Conservation (phyloP, 257 asterid genomes). For the Fraxinus cuspidata region DNA sequence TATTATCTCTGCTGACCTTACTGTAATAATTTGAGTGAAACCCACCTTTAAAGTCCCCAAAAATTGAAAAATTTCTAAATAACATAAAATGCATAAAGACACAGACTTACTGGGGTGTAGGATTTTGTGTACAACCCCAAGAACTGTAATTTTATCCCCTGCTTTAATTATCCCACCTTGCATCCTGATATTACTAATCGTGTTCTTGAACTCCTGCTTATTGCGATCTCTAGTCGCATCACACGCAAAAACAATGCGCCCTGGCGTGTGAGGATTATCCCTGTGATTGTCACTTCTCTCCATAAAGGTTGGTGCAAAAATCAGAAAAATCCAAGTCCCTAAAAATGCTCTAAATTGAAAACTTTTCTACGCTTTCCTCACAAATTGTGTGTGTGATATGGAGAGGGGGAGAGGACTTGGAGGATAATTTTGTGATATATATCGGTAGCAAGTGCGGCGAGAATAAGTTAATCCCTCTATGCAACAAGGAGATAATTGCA, state of each 20-base stretch:
- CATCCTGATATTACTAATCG: slow-evolving; percentile 35
- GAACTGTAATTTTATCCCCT: slow-evolving; percentile 58
- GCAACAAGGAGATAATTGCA: slow-evolving; percentile 10
- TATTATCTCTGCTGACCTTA: too few species aligned
- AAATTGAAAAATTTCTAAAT: neutral
- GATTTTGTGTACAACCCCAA: slow-evolving; percentile 62
- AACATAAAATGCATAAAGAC: neutral
- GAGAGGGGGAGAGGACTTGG: neutral
- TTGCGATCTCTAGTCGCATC: slow-evolving; percentile 58
- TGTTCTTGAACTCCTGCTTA: slow-evolving; percentile 38
- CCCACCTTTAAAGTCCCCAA: neutral
- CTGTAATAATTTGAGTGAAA: too few species aligned
- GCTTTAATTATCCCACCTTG: slow-evolving; percentile 49
- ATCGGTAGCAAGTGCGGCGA: neutral
- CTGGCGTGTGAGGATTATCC: slow-evolving; percentile 39
- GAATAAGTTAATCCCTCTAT: slow-evolving; percentile 16
- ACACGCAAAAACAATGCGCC: slow-evolving; percentile 52
- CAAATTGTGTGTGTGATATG: neutral
- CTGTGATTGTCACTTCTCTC: slow-evolving; percentile 31
- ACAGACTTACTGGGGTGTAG: slow-evolving; percentile 62
- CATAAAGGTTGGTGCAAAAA: slow-evolving; percentile 35
- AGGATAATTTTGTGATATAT: neutral
- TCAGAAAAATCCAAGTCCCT: neutral
- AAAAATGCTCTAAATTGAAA: neutral
- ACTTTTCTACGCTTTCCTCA: neutral